Evolutionary conservation across 495 filamentous ascomycete species (phyloP), one percentile per base, ranked within the genome.

Genomic region (Xeromyces bisporus): DNA sequence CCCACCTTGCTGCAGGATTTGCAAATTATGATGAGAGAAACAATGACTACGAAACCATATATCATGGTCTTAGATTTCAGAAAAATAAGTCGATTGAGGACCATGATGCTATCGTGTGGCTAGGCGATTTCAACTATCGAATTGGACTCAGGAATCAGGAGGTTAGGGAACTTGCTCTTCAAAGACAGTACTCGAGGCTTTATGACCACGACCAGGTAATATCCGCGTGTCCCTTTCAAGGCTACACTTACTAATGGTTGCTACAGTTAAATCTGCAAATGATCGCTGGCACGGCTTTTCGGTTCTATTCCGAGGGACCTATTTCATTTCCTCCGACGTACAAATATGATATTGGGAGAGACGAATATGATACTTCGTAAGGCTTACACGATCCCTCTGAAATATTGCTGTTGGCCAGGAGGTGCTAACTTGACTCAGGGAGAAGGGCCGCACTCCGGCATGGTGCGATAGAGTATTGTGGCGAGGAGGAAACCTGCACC

Each of bases 101-200:
- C 47, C 89, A 99, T 46, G 81, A 94, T 48, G 75, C 73, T 15
- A 73, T 96, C n/a, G 79, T 99, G 36, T 99, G 91, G 91, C 65
- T 93, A 26, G 89, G 89, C 6, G 89, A 99, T 52, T 99, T 99
- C 59, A 99, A 99, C 44, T 99, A 99, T 56, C 75, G 89, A 16
- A 92, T 99, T 42, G 91, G 85, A 2, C 60, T 94, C 32, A 67
- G 65, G 13, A 73, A 84, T 40, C 84, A 92, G 24, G 75, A 62
- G 37, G 83, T 84, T 13, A 75, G 78, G 38, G 70, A 75, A 31
- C 62, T 91, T 15, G 67, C 92, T 28, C 60, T 69, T 29, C 60
- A 67, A 25, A 60, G 64, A 9, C 75, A 96, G 41, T 62, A 86
- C 7, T 75, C 80, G 32, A 78, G 62, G 16, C 60, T 99, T 4